Conservation (phyloP, 768 basidiomycete species). For the Suillus hirtellus region DNA sequence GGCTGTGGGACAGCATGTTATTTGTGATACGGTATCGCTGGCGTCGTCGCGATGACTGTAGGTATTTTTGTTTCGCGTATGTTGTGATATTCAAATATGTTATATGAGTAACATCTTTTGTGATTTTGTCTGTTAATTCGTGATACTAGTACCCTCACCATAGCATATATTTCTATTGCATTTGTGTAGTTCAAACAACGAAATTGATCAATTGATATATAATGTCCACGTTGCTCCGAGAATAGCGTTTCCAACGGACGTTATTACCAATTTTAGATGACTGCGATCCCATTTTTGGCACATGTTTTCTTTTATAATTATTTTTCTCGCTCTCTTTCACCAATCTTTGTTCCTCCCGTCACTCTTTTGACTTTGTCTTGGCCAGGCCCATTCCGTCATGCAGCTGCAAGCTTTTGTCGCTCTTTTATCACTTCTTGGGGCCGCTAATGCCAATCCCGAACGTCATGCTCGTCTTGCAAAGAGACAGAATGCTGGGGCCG, state of each 20-base stretch:
- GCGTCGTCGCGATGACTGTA: conserved; percentile 22
- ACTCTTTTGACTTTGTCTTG: conserved; percentile 15
- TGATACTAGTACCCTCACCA: conserved; percentile 16
- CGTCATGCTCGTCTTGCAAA: conserved; percentile 40
- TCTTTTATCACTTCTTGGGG: conserved; percentile 44
- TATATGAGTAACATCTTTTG: conserved; percentile 16
- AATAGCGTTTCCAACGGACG: neutral
- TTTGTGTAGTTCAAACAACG: neutral
- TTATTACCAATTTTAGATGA: neutral
- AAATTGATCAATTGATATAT: too few relatives aligned
- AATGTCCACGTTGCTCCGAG: too few relatives aligned
- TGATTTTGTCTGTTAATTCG: conserved; percentile 20
- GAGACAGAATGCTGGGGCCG: conserved; percentile 31
- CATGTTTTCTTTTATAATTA: too few relatives aligned
- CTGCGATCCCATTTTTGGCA: too few relatives aligned
- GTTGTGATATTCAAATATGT: conserved; percentile 8
- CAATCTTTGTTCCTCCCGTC: conserved; percentile 1
- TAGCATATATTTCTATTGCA: conserved; percentile 33
- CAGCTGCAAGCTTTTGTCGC: conserved; percentile 44
- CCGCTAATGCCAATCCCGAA: conserved; percentile 37
- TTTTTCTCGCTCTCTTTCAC: neutral
- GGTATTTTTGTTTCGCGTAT: conserved; percentile 9
- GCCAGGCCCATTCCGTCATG: conserved; percentile 34
- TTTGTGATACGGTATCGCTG: conserved; percentile 15
- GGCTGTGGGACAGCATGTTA: conserved; percentile 27